Evolutionary conservation across 2,329 filamentous ascomycete species (phyloP).

Genomic region (Beauveria varroae): DNA sequence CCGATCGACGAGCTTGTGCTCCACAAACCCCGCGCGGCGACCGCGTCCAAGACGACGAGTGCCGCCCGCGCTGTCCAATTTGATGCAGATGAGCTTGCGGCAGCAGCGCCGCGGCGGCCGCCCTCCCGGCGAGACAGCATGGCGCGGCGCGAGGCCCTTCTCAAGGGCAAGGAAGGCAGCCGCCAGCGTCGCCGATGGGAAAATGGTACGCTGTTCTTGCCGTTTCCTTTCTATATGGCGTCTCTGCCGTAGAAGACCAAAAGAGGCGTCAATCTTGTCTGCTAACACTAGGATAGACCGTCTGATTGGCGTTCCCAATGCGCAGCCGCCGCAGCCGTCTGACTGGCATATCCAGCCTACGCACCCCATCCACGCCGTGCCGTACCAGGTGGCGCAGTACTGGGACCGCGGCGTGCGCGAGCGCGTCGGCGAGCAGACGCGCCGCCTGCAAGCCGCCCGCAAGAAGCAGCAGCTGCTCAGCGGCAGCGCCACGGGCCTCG

Average conservation of each 20-base stretch:
- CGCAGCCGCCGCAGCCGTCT: slow-evolving; percentile 67
- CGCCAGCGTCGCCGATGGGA: slow-evolving; percentile 86
- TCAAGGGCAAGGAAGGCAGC: slow-evolving; percentile 87
- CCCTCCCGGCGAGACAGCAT: slow-evolving; percentile 47
- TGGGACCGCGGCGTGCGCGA: slow-evolving; percentile 60
- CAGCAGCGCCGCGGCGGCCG: slow-evolving; percentile 31
- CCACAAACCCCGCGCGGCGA: slow-evolving; percentile 9
- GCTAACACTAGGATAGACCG: slow-evolving; percentile 52
- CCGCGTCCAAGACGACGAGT: slow-evolving; percentile 11
- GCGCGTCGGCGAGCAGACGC: slow-evolving; percentile 40
- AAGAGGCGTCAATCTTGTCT: not conserved
- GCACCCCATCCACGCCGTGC: slow-evolving; percentile 66
- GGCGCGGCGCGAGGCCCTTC: slow-evolving; percentile 60
- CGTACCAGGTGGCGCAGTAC: slow-evolving; percentile 80
- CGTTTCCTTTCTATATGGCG: not conserved
- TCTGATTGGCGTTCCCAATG: slow-evolving; percentile 79
- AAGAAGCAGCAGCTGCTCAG: slow-evolving; percentile 38
- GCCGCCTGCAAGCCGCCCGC: slow-evolving; percentile 32
- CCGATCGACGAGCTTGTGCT: slow-evolving; percentile 55
- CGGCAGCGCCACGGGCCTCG: slow-evolving; percentile 35
- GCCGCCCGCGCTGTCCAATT: slow-evolving; percentile 15
- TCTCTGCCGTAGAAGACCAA: not conserved
- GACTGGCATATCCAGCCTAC: slow-evolving; percentile 84
- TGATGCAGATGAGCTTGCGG: slow-evolving; percentile 18
- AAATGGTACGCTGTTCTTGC: slow-evolving; percentile 57